Evolutionary conservation across 1,284 basidiomycete species (phyloP).

Genomic region (Malassezia slooffiae): DNA sequence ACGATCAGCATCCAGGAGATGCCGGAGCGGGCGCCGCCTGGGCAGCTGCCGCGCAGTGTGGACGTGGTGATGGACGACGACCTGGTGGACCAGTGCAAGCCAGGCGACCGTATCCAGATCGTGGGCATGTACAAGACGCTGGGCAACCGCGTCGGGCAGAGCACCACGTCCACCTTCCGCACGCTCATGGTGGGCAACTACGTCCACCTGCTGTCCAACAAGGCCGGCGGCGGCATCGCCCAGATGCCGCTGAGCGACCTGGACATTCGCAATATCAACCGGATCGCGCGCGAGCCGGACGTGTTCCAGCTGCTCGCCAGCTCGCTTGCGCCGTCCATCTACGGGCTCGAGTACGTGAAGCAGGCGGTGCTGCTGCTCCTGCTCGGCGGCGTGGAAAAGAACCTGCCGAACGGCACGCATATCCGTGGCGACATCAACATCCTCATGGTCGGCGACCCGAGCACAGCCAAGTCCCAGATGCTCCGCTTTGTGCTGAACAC

Average conservation of each 20-base stretch:
- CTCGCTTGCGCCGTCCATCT: conserved; percentile 95
- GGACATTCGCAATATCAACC: conserved; percentile 94
- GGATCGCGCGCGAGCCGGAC: conserved; percentile 67
- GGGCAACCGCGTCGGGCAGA: conserved; percentile 61
- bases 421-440: conserved; percentile 99
- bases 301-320: conserved; percentile 82
- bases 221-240: conserved; percentile 88
- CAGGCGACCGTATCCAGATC: conserved; percentile 91
- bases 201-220: conserved; percentile 88
- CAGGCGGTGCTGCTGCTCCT: conserved; percentile 81
- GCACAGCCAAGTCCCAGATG: conserved; percentile 93
- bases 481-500: conserved; percentile 91
- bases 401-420: conserved; percentile 90
- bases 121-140: conserved; percentile 90
- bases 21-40: conserved; percentile 95
- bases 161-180: conserved; percentile 69
- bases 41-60: conserved; percentile 86
- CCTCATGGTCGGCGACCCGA: conserved; percentile 97
- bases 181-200: conserved; percentile 92
- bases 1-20: conserved; percentile 97
- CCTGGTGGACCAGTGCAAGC: conserved; percentile 91
- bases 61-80: conserved; percentile 96
- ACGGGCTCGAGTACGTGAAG: conserved; percentile 91
- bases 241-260: conserved; percentile 83
- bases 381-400: conserved; percentile 94